phyloP scores from a whole-genome alignment of 2,329 filamentous ascomycete species.

The Phialocephala subalpina region DNA sequence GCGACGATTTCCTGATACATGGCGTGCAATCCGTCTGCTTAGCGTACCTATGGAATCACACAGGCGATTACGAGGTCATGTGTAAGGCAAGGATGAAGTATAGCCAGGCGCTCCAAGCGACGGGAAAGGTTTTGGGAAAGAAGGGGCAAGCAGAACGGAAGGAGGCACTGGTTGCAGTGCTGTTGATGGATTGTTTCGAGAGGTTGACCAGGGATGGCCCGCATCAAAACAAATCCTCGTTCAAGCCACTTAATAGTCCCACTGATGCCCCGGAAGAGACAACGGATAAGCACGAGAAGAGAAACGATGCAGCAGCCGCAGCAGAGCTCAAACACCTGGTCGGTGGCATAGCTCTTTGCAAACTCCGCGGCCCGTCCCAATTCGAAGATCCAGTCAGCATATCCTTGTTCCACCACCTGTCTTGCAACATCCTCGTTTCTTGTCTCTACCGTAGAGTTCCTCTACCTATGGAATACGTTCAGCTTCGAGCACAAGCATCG shows the following conservation, averaged over 20 bases:
- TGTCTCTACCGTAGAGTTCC: constrained; percentile 7
- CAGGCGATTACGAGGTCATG: constrained; percentile 2
- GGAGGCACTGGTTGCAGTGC: constrained; percentile 22
- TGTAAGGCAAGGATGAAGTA: constrained; percentile 25
- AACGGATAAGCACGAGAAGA: not conserved
- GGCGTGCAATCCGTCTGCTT: constrained; percentile 22
- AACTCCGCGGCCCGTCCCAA: constrained; percentile 11
- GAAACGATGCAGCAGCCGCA: not conserved
- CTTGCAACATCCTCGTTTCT: constrained; percentile 9
- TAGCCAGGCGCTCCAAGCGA: constrained; percentile 17
- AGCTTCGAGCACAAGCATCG: constrained; percentile 4
- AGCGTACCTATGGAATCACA: constrained; percentile 17
- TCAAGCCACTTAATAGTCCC: not conserved
- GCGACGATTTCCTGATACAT: constrained; percentile 9
- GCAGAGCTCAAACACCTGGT: constrained; percentile 24
- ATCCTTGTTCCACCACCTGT: constrained; percentile 19
- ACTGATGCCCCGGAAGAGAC: not conserved
- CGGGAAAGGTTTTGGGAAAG: constrained; percentile 16
- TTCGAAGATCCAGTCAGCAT: constrained; percentile 17
- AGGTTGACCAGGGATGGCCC: constrained; percentile 15
- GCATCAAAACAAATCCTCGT: constrained; percentile 5
- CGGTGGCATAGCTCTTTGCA: constrained; percentile 31
- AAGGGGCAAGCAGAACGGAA: constrained; percentile 14
- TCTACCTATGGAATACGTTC: not conserved
- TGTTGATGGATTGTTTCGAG: constrained; percentile 31